These are phyloP conservation scores for Sclerotinia trifoliorum DNA, from an alignment of 2,329 filamentous ascomycete genomes.

Conservation along the genomic window DNA sequence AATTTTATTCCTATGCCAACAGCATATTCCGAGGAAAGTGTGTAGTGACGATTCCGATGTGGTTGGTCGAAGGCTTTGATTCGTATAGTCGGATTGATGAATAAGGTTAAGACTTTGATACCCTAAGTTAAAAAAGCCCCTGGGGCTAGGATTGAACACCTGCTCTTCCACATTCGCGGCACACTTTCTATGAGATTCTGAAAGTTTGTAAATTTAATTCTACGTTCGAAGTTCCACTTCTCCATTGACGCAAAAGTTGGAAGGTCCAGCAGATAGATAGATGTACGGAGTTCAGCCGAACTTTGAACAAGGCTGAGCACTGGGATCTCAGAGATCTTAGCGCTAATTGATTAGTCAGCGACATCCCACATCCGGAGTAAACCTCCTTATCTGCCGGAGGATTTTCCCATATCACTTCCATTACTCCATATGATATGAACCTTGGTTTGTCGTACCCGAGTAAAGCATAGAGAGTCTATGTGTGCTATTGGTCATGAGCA, in stretches of 20 bases:
- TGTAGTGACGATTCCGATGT: not conserved
- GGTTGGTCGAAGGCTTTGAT: not conserved
- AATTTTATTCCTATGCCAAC: not conserved
- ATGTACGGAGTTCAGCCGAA: not conserved
- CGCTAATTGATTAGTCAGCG: not conserved
- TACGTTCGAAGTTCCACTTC: not conserved
- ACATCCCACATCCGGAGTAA: too few species aligned
- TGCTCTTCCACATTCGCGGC: not conserved
- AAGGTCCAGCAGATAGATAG: not conserved
- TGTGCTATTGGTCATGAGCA: not conserved
- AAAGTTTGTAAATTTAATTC: not conserved
- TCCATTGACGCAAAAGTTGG: not conserved
- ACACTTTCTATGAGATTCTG: not conserved
- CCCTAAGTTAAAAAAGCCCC: not conserved
- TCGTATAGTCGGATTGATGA: not conserved
- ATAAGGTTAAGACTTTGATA: constrained; percentile 7
- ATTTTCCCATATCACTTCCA: not conserved
- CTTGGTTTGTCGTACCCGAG: not conserved
- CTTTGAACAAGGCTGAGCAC: constrained; percentile 10
- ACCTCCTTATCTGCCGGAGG: not conserved
- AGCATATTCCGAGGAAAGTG: not conserved
- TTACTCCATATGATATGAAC: not conserved
- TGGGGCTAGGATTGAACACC: not conserved
- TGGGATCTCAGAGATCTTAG: not conserved
- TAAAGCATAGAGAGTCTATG: not conserved